These are phyloP conservation scores for Lachnellula subtilissima DNA, from an alignment of 2,329 filamentous ascomycete species.

Conservation along the genomic window DNA sequence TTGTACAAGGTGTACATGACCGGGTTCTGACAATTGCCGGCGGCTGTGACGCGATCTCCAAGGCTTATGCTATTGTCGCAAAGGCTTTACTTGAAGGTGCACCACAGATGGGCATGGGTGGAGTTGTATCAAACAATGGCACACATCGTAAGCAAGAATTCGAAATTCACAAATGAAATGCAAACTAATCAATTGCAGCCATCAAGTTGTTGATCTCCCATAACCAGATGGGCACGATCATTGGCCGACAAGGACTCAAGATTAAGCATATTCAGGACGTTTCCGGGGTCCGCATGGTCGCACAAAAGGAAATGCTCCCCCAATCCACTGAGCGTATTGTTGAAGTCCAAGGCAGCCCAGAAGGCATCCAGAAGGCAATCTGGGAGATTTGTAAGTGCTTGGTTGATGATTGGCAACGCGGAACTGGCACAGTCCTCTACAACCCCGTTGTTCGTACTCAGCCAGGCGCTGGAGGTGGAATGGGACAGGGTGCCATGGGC, in stretches of 20 bases:
- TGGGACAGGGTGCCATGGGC: conserved; percentile 40
- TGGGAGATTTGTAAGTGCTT: conserved; percentile 99
- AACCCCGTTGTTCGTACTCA: conserved; percentile 92
- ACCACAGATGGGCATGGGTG: conserved; percentile 93
- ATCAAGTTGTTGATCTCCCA: conserved; percentile 98
- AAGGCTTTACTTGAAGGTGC: conserved; percentile 89
- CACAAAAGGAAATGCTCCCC: conserved; percentile 98
- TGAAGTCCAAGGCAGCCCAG: conserved; percentile 90
- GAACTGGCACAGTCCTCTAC: conserved; percentile 94
- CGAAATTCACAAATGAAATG: not conserved
- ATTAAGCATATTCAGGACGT: conserved; percentile 99
- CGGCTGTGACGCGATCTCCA: conserved; percentile 78
- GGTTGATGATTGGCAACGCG: conserved; percentile 95
- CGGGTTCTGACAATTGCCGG: conserved; percentile 95
- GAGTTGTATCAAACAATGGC: conserved; percentile 77
- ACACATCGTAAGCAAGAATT: conserved; percentile 75
- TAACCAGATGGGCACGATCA: conserved; percentile 99
- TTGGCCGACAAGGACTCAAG: conserved; percentile 91
- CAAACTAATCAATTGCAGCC: conserved; percentile 47
- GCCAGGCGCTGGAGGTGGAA: conserved; percentile 44
- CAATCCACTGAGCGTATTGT: conserved; percentile 98
- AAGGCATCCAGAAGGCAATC: conserved; percentile 90
- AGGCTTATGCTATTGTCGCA: conserved; percentile 90
- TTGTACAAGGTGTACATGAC: conserved; percentile 95
- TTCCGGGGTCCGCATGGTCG: conserved; percentile 97